Evolutionary conservation across 2,329 filamentous ascomycete genomes (phyloP).

Genomic region (Pyrenochaeta sp.): DNA sequence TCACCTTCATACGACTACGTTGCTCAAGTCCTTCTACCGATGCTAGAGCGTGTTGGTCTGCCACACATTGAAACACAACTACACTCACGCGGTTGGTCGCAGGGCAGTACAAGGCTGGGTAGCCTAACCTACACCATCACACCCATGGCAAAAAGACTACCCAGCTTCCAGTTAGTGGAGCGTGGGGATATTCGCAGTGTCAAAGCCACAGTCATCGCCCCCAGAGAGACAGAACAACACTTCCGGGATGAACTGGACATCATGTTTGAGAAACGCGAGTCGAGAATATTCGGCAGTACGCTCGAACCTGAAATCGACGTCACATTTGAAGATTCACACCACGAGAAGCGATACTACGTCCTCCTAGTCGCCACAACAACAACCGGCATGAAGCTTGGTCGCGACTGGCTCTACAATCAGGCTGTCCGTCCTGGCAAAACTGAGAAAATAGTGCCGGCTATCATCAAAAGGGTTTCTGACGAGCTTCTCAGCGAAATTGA

Average conservation of each 20-base stretch:
- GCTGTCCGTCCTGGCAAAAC: constrained; percentile 28
- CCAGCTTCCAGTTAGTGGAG: constrained; percentile 47
- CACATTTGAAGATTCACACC: constrained; percentile 54
- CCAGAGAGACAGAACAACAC: constrained; percentile 38
- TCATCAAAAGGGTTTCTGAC: constrained; percentile 56
- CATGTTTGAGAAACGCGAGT: constrained; percentile 28
- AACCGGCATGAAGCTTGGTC: constrained; percentile 58
- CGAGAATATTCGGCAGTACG: constrained; percentile 22
- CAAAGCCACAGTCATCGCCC: constrained; percentile 51
- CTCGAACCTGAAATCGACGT: constrained; percentile 17
- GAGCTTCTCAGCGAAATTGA: constrained; percentile 58
- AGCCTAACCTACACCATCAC: constrained; percentile 59
- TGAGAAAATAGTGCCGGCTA: constrained; percentile 36
- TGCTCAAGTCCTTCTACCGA: constrained; percentile 63
- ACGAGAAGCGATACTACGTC: constrained; percentile 60
- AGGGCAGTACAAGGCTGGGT: constrained; percentile 57
- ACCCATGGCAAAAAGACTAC: constrained; percentile 46
- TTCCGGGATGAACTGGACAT: constrained; percentile 36
- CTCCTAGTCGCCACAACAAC: constrained; percentile 63
- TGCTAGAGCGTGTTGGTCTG: constrained; percentile 60
- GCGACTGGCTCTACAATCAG: constrained; percentile 60
- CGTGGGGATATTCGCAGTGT: constrained; percentile 40
- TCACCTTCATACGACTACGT: constrained; percentile 67
- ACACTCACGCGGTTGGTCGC: constrained; percentile 63
- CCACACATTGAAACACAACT: constrained; percentile 55